Evolutionary conservation across 1,284 basidiomycete genomes (phyloP).

Genomic region (Moniliophthora roreri): DNA sequence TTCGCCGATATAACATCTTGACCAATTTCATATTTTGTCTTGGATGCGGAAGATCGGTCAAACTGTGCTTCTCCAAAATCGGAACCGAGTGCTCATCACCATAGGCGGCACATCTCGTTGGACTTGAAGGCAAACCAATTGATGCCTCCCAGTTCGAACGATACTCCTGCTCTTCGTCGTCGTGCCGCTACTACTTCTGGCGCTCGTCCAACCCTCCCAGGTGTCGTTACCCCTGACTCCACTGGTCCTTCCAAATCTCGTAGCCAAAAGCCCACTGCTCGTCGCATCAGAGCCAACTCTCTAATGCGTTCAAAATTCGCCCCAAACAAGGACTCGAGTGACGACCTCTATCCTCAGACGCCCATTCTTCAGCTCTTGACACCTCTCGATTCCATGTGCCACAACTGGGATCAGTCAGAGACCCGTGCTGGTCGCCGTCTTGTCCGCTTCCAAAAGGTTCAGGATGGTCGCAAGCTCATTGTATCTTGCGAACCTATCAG

Average conservation of each 20-base stretch:
- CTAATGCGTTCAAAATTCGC: slow-evolving; percentile 41
- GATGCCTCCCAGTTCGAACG: slow-evolving; percentile 28
- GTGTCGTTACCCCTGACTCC: slow-evolving; percentile 16
- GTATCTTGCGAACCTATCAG: slow-evolving; percentile 63
- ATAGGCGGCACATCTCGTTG: slow-evolving; percentile 8
- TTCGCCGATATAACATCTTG: not conserved
- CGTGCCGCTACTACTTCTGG: slow-evolving; percentile 26
- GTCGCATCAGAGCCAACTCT: slow-evolving; percentile 41
- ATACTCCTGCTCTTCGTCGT: slow-evolving; percentile 26
- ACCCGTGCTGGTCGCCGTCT: slow-evolving; percentile 62
- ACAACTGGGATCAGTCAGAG: slow-evolving; percentile 60
- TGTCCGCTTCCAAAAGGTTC: slow-evolving; percentile 65
- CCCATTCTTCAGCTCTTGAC: slow-evolving; percentile 59
- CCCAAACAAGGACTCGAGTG: slow-evolving; percentile 25
- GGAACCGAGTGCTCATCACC: not conserved
- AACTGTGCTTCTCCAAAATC: slow-evolving; percentile 1
- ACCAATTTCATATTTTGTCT: slow-evolving; percentile 7
- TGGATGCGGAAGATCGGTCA: not conserved
- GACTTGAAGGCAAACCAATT: slow-evolving; percentile 19
- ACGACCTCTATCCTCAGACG: slow-evolving; percentile 42
- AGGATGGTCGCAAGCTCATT: slow-evolving; percentile 59
- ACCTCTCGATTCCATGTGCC: slow-evolving; percentile 51
- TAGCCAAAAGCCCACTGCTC: slow-evolving; percentile 27
- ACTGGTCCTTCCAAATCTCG: slow-evolving; percentile 7
- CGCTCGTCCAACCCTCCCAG: not conserved